Conservation (phyloP, 106 monocot genomes). For the Ottelia alismoides region DNA sequence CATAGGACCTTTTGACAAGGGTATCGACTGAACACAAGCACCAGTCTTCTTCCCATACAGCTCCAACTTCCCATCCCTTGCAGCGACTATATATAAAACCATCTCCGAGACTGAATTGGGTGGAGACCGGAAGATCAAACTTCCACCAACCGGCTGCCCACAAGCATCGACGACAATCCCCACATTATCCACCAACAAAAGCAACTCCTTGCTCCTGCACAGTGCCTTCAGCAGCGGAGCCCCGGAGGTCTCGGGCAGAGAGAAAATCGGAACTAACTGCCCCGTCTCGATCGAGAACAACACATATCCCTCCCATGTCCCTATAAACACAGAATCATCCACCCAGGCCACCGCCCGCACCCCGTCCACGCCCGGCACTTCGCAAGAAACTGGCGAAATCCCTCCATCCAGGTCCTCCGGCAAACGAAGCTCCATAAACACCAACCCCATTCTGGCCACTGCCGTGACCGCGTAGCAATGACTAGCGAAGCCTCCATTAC, state of each 20-base stretch:
- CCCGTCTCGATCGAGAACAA: constrained; percentile 39
- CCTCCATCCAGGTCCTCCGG: constrained; percentile 14
- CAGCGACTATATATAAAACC: constrained; percentile 54
- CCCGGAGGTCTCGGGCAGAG: constrained; percentile 67
- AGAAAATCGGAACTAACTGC: constrained; percentile 40
- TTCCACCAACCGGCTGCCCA: constrained; percentile 88
- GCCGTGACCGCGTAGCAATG: constrained; percentile 37
- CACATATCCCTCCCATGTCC: constrained; percentile 43
- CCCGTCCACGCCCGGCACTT: constrained; percentile 57
- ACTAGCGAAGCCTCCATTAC: constrained; percentile 19
- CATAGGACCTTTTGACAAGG: constrained; percentile 24
- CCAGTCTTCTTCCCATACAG: constrained; percentile 65
- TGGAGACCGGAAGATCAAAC: constrained; percentile 50
- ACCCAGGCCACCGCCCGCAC: constrained; percentile 69
- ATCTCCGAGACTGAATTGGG: constrained; percentile 61
- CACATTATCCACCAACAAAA: constrained; percentile 86
- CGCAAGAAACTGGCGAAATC: constrained; percentile 39
- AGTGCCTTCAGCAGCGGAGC: constrained; percentile 47
- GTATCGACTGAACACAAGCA: constrained; percentile 44
- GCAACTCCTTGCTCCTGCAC: constrained; percentile 43
- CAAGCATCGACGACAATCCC: constrained; percentile 48
- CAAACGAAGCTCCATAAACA: constrained; percentile 45
- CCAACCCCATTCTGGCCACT: constrained; percentile 30
- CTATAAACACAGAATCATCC: constrained; percentile 67
- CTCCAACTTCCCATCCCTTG: constrained; percentile 47